Base-by-base conservation (phyloP, 2,329 filamentous ascomycete genomes). In the Alternaria triticimaculans region DNA sequence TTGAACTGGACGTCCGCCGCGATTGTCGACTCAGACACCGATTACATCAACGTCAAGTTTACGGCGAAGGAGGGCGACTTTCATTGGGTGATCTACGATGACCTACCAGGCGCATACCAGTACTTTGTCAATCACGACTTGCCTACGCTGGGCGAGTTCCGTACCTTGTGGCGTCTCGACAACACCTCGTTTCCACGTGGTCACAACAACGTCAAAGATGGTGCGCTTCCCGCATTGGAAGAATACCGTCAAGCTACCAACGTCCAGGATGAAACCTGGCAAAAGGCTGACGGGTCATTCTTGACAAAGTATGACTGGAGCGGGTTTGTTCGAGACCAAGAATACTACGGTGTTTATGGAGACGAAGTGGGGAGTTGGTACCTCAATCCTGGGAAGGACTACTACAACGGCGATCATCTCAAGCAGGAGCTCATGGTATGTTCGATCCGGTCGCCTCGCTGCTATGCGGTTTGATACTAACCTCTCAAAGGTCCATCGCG, bases 231-330 rank as follows among this genome's bases (percentile, higher is more conserved):
- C 0, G 72, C 80, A 0, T 74, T 85, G 7, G 71, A 74, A 3
- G 81, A 84, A 44, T 85, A 85, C 60, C 60, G 76, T 4, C 73
- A 69, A 6, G 78, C 80, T 11, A 84, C 82, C 12, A 86, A 86
- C 48, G 82, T 87, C 5, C 84, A 86, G 67, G 85, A 87, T 71
- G 84, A 87, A 76, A 87, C 85, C 2, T 87, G 84, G 84, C 78
- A 82, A 55, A 80, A 77, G 26, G 78, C 78, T 0, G 82, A 85
- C 53, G 84, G 84, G 0, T 79, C 77, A 0, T 87, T 84, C 60
- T 80, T 87, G 62, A 86, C 83, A 3, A 87, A 88, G 74, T 87
- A 87, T 62, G 81, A 84, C 58, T 83, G 83, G 72, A 81, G 79
- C 14, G 76, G 74, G 4, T 82, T 80, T 55, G 70, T 83, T 5